A percentile compares a stretch with the other conserved stretches of the same genome.
Conservation (phyloP, 805 yeast genomes). For the Peterozyma toletana region DNA sequence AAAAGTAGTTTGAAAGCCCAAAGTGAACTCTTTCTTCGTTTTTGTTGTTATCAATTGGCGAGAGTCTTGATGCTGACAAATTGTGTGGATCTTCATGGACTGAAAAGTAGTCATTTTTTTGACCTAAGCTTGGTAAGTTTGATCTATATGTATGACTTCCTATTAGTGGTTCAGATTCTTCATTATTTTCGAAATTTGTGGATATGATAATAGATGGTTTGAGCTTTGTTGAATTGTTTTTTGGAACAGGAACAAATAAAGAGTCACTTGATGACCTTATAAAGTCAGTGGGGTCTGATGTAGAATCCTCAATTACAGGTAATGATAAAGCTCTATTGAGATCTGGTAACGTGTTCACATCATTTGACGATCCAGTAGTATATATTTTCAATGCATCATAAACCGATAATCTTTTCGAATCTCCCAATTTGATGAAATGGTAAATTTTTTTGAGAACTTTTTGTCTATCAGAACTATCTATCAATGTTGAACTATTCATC, state of each 20-base stretch:
- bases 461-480: not conserved
- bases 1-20: not conserved
- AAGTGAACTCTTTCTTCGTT: not conserved
- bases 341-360: no score
- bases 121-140: not conserved
- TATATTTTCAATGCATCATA: conserved; percentile 20
- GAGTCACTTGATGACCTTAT: no score
- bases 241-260: no score
- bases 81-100: not conserved
- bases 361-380: no score
- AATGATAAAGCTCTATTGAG: no score
- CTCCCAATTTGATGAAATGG: not conserved
- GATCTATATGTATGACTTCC: not conserved
- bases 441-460: not conserved
- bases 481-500: not conserved
- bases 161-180: not conserved
- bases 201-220: not conserved
- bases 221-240: no score
- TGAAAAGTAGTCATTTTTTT: not conserved
- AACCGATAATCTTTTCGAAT: conserved; percentile 16
- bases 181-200: not conserved
- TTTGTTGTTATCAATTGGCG: not conserved
- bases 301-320: no score
- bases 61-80: not conserved
- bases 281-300: no score